Base-by-base conservation (phyloP, 1,139 yeast species). In the Pichia sp. region DNA sequence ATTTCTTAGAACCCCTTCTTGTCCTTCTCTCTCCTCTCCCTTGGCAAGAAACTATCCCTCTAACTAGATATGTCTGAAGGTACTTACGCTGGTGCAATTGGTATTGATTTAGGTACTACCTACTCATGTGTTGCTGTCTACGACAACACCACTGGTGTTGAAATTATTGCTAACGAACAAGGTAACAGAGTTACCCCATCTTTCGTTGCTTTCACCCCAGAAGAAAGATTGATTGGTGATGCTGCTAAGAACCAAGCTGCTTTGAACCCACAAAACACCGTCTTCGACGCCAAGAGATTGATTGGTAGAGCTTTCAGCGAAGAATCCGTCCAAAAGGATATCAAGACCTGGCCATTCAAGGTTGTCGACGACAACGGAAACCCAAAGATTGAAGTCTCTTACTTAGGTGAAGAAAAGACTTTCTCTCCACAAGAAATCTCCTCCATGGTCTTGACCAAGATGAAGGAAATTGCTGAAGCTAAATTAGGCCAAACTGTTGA, bases 231-330 rank as follows among this genome's bases (percentile, higher is more conserved):
- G 73, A 89, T 90, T 71, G 97, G 97, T 82, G 97, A 90, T 78
- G 96, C 96, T 72, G 97, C 97, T 72, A 90, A 90, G 88, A 90
- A 90, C 79, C 97, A 90, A 81, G 96, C 96, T 73, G 96, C 96
- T 72, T 81, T 89, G 79, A 89, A 90, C 87, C 96, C 96, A 75
- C 80, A 75, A 72, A 89, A 90, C 87, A 90, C 97, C 65, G 95
- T 90, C 70, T 90, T 90, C 78, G 97, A 90, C 73, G 96, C 96
- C 71, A 90, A 90, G 84, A 95, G 97, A 83, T 84, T 90, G 74
- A 90, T 90, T 68, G 97, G 97, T 77, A 88, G 96, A 77, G 87
- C 88, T 73, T 90, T 81, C 76, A 26, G 29, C 29, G 88, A 82
- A 60, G 97, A 90, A 70, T 83, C 84, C 66, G 83, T 90, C 66